Percentiles rank a stretch among this genome's conserved stretches.
Evolutionary conservation across 1,284 basidiomycete genomes (phyloP).

Genomic region (Neolentinus lepideus): DNA sequence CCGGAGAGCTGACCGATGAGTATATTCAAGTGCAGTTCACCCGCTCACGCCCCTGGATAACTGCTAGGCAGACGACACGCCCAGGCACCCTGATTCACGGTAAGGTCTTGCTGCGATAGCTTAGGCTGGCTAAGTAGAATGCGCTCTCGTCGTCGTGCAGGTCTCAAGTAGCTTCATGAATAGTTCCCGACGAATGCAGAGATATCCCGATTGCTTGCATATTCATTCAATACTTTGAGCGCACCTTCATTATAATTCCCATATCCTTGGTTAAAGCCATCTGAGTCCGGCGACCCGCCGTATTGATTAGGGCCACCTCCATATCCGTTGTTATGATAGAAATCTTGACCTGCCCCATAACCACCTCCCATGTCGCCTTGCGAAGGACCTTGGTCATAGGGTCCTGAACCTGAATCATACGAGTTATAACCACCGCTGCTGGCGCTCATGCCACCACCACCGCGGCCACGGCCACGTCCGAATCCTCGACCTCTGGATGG

Average conservation of each 20-base stretch:
- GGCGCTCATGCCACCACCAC: constrained; percentile 18
- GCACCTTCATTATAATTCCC: constrained; percentile 70
- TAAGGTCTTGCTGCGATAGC: not conserved
- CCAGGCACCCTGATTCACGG: not conserved
- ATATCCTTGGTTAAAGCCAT: constrained; percentile 48
- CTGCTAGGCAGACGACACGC: not conserved
- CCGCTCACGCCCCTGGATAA: not conserved
- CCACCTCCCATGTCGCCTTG: constrained; percentile 49
- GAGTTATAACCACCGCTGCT: constrained; percentile 34
- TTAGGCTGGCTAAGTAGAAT: not conserved
- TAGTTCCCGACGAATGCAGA: not conserved
- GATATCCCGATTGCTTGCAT: constrained; percentile 6
- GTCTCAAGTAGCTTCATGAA: not conserved
- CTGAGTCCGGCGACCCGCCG: constrained; percentile 33
- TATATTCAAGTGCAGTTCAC: not conserved
- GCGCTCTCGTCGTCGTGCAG: not conserved
- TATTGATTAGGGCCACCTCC: constrained; percentile 39
- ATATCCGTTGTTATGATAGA: constrained; percentile 59
- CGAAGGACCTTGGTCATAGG: constrained; percentile 57
- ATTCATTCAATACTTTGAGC: constrained; percentile 40
- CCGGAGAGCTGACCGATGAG: not conserved
- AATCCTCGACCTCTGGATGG: constrained; percentile 57
- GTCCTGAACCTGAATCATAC: constrained; percentile 44
- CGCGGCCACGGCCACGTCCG: constrained; percentile 40
- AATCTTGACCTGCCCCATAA: constrained; percentile 54